Evolutionary conservation across 345 rosid species (phyloP).

Genomic region (Cardiospermum halicacabum): DNA sequence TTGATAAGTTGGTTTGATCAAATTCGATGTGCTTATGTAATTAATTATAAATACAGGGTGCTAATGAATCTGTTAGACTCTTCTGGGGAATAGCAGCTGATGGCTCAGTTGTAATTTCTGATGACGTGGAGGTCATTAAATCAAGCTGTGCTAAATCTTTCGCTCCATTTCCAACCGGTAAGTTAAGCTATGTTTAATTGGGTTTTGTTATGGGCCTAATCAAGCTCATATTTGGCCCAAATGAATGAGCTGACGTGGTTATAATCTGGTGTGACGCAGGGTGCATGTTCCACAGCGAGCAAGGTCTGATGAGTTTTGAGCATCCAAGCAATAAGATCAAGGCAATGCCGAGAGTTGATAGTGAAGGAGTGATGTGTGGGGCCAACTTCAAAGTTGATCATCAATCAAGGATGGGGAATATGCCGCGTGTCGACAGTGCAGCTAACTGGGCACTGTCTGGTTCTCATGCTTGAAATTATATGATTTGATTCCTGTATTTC

Average conservation of each 20-base stretch:
- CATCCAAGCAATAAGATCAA: constrained; percentile 48
- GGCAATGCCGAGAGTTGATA: constrained; percentile 69
- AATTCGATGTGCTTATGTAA: neutral
- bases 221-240: neutral
- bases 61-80: constrained; percentile 38
- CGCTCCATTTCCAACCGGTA: constrained; percentile 63
- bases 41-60: constrained; percentile 35
- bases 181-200: neutral
- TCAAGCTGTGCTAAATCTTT: constrained; percentile 63
- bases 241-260: neutral
- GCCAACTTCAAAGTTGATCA: constrained; percentile 66
- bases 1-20: no score
- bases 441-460: constrained; percentile 67
- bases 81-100: constrained; percentile 68
- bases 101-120: constrained; percentile 55
- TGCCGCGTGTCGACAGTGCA: constrained; percentile 77
- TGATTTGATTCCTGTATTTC: no score
- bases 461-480: constrained; percentile 21
- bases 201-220: neutral
- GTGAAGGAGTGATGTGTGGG: constrained; percentile 70
- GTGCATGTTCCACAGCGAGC: constrained; percentile 62
- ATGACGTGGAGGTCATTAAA: constrained; percentile 44
- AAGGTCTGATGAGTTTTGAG: constrained; percentile 62
- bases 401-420: constrained; percentile 31
- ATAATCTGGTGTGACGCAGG: constrained; percentile 18